Evolutionary conservation across 129 eudicot genomes (phyloP), one percentile per base, ranked within the genome.

Genomic region (Artemisia annua): DNA sequence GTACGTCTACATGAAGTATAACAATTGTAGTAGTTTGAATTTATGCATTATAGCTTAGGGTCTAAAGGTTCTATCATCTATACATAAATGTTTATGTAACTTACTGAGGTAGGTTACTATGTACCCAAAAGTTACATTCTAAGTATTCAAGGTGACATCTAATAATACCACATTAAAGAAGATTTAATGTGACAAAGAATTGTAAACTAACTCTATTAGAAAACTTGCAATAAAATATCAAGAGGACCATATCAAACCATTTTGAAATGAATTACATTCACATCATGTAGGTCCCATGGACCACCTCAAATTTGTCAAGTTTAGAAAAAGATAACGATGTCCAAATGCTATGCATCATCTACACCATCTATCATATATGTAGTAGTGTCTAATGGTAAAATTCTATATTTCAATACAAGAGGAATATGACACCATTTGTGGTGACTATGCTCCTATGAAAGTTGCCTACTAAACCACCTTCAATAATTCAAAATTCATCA

Each of bases 381-480:
- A 22, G 18, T 24, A 49, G 55, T 69, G 46, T 54, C 67, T 71
- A 5, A 20, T 61, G 59, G 50, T 63, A 18, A 13, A 32, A 59
- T 76, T 51, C 75, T 62, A 43, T 67, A 54, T 46, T 65, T 55
- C 73, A 58, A 53, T 73, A 61, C 71, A 71, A 79, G 79, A 71
- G 69, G 72, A 75, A 83, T 22, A 72, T 17, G 82, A 80, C 82
- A 80, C 74, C 59, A 22, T n/a, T 17, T 63, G 75, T 67, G 87
- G 80, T 77, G 81, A 76, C 87, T 66, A 67, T 66, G 72, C 54
- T 80, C 78, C 20, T 44, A 18, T 80, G 44, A 61, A 79, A 20
- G 73, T 77, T 77, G 72, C 79, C 19, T 72, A 73, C 85, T 79
- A 78, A 80, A 77, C 83, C 81, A 73, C 75, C 77, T 85, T 75